Conservation (phyloP, 1,284 basidiomycete species). For the Apiotrichum porosum region DNA sequence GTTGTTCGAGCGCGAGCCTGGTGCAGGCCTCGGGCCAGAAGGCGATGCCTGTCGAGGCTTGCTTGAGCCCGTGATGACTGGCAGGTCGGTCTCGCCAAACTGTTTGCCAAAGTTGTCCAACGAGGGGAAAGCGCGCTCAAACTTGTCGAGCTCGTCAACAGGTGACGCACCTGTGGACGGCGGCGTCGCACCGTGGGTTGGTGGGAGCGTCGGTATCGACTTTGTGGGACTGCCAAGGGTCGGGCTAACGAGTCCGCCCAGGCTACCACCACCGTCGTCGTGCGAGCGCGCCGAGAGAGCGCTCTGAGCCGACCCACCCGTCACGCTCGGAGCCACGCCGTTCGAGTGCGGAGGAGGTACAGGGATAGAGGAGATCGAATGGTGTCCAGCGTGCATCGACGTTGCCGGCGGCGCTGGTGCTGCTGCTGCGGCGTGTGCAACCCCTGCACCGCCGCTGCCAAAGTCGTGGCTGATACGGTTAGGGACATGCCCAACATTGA, state of each 20-base stretch:
- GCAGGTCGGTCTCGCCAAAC: constrained; percentile 20
- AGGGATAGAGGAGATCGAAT: too few species aligned
- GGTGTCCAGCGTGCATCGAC: too few species aligned
- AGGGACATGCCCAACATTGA: constrained; percentile 34
- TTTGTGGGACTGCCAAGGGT: not conserved
- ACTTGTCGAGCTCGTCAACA: constrained; percentile 17
- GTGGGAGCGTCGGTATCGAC: not conserved
- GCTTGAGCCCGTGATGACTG: constrained; percentile 9
- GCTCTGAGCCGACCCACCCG: too few species aligned
- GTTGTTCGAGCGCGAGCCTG: too few species aligned
- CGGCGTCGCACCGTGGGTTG: not conserved
- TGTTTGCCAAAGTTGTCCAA: constrained; percentile 43
- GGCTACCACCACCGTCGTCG: not conserved
- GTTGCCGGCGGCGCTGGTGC: not conserved
- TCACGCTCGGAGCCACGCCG: too few species aligned
- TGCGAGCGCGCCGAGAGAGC: not conserved
- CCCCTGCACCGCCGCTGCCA: too few species aligned
- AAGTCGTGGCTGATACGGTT: constrained; percentile 35
- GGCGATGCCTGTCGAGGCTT: constrained; percentile 19
- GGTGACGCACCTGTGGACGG: not conserved
- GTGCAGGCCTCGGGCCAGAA: constrained; percentile 10
- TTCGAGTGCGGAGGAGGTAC: too few species aligned
- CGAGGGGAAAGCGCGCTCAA: constrained; percentile 43
- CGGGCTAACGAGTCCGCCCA: not conserved
- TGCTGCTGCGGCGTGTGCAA: not conserved